phyloP scores from a whole-genome alignment of 108 stramenopile genomes.

The Cyclotella choctawhatcheeana region DNA sequence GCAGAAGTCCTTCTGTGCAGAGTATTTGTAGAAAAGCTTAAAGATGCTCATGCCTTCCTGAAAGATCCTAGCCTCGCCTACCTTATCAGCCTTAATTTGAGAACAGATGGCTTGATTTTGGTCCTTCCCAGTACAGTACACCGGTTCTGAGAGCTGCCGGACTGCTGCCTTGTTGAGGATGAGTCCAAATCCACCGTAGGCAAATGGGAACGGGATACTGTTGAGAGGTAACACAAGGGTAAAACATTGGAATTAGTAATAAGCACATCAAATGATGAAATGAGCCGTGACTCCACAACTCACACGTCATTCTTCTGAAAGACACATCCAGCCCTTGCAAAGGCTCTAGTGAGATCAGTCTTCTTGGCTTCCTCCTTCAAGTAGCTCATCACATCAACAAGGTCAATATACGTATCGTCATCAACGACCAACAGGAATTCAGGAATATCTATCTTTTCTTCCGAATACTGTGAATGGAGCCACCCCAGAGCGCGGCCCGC shows the following conservation, averaged over 20 bases:
- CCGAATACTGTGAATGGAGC: conserved; percentile 20
- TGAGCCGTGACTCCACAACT: not conserved
- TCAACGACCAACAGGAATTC: conserved; percentile 8
- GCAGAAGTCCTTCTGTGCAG: conserved; percentile 9
- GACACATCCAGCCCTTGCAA: conserved; percentile 15
- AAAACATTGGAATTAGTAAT: not conserved
- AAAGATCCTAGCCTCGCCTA: conserved; percentile 7
- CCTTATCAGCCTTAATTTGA: not conserved
- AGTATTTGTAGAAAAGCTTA: conserved; percentile 20
- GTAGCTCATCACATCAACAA: conserved; percentile 1
- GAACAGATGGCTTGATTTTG: not conserved
- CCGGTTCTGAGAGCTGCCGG: conserved; percentile 25
- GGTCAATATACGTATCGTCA: conserved; percentile 21
- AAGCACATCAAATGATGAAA: not conserved
- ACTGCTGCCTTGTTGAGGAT: conserved; percentile 29
- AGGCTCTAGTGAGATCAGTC: not conserved
- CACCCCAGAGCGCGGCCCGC: conserved; percentile 21
- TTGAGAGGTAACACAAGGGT: not conserved
- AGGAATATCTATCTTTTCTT: not conserved
- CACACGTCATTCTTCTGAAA: conserved; percentile 11
- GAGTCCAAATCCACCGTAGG: conserved; percentile 55
- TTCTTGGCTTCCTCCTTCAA: conserved; percentile 8
- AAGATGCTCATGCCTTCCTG: conserved; percentile 13
- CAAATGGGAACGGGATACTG: conserved; percentile 28
- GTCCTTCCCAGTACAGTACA: not conserved